Conservation (phyloP, 2,329 filamentous ascomycete genomes). For the Stachybotrys chartarum region DNA sequence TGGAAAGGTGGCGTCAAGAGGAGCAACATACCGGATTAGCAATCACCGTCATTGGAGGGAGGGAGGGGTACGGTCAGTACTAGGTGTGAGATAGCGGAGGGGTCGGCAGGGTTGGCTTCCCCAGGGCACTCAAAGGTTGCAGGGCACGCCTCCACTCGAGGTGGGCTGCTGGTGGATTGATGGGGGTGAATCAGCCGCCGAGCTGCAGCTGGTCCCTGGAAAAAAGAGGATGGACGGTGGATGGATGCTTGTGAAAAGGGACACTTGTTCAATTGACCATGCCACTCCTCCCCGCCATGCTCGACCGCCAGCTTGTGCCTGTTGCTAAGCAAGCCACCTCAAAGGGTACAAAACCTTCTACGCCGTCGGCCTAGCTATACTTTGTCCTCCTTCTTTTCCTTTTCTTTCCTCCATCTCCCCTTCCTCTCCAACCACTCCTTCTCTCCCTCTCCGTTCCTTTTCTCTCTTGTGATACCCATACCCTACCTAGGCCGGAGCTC, state of each 20-base stretch:
- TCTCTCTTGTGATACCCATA: slow-evolving; percentile 14
- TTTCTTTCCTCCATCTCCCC: slow-evolving; percentile 10
- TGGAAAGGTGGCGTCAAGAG: not conserved
- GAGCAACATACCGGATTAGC: not conserved
- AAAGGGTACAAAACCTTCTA: slow-evolving; percentile 27
- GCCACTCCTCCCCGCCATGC: slow-evolving; percentile 10
- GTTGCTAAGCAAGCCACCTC: slow-evolving; percentile 5
- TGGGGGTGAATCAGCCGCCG: slow-evolving; percentile 4
- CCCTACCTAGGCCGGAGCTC: slow-evolving; percentile 6
- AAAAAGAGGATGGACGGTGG: not conserved
- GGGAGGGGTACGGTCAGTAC: not conserved
- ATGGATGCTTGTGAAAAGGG: slow-evolving; percentile 20
- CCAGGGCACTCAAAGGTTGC: not conserved
- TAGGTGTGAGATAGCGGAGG: not conserved
- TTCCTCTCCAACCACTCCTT: slow-evolving; percentile 2
- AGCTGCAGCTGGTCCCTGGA: slow-evolving; percentile 1
- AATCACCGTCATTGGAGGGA: not conserved
- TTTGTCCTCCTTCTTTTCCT: slow-evolving; percentile 10
- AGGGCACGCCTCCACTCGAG: too few species aligned
- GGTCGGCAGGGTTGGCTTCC: not conserved
- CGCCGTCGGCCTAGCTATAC: slow-evolving; percentile 12
- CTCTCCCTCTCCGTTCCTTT: slow-evolving; percentile 9
- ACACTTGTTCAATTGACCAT: slow-evolving; percentile 37
- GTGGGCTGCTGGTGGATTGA: not conserved
- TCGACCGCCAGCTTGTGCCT: slow-evolving; percentile 9